A percentile compares a stretch with the other conserved stretches of the same genome.
phyloP scores from a whole-genome alignment of 768 basidiomycete genomes.

The Rubroboletus pulcherrimus region DNA sequence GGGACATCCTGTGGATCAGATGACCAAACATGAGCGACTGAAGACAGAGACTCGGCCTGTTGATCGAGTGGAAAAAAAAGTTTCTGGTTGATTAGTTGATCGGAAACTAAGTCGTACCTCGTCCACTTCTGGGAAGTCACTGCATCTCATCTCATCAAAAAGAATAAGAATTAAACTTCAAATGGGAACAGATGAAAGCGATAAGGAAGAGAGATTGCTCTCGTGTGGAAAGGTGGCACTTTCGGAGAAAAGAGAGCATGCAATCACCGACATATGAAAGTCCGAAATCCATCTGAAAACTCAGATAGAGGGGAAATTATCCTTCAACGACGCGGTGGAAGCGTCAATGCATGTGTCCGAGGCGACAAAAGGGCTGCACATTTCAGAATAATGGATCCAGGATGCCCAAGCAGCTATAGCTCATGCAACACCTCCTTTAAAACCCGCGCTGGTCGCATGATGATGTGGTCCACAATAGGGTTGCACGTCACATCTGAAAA shows the following conservation, averaged over 20 bases:
- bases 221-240: constrained; percentile 18
- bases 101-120: constrained; percentile 11
- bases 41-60: constrained; percentile 17
- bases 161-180: constrained; percentile 14
- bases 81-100: constrained; percentile 16
- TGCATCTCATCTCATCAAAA: constrained; percentile 16
- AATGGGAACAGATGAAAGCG: constrained; percentile 18
- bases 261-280: constrained; percentile 30
- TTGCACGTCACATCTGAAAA: constrained; percentile 21
- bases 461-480: constrained; percentile 14
- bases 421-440: constrained; percentile 8
- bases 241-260: constrained; percentile 24
- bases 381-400: constrained; percentile 6
- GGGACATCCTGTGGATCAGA: constrained; percentile 10
- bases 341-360: constrained; percentile 5
- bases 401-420: constrained; percentile 5
- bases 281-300: constrained; percentile 30
- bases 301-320: constrained; percentile 24
- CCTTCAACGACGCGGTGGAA: constrained; percentile 8
- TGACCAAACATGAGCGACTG: constrained; percentile 12
- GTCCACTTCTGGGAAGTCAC: constrained; percentile 12
- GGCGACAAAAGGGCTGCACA: constrained; percentile 5
- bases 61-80: constrained; percentile 16
- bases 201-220: constrained; percentile 18
- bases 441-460: constrained; percentile 2